Conservation (phyloP, 2,329 filamentous ascomycete genomes). For the Sclerotinia subarctica region DNA sequence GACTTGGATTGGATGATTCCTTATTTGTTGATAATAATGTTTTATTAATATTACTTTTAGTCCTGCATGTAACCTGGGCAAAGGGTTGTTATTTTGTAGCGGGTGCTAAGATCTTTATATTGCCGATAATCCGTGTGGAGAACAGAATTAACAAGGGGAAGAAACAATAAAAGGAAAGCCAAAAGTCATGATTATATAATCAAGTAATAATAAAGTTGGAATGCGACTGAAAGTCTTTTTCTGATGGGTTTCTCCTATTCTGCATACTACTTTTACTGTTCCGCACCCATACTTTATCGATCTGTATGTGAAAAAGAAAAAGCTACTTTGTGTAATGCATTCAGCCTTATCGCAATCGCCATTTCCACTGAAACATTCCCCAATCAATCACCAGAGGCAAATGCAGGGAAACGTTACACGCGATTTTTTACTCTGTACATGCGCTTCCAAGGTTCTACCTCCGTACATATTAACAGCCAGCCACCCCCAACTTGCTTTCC, state of each 20-base stretch:
- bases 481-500: neutral
- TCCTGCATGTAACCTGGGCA: neutral
- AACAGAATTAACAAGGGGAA: too few species aligned
- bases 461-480: neutral
- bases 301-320: neutral
- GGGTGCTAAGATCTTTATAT: neutral
- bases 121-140: too few species aligned
- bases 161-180: neutral
- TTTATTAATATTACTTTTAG: neutral
- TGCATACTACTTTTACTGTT: too few species aligned
- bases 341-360: constrained; percentile 13
- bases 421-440: too few species aligned
- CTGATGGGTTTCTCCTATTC: too few species aligned
- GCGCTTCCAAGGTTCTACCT: too few species aligned
- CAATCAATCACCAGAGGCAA: neutral
- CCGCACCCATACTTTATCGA: neutral
- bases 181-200: too few species aligned
- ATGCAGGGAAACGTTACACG: neutral
- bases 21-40: neutral
- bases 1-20: neutral
- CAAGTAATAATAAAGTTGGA: too few species aligned
- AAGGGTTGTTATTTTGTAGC: neutral
- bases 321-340: neutral
- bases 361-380: neutral
- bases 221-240: neutral